phyloP scores from a whole-genome alignment of 306 rosid species.

The Vigna nakashimae region DNA sequence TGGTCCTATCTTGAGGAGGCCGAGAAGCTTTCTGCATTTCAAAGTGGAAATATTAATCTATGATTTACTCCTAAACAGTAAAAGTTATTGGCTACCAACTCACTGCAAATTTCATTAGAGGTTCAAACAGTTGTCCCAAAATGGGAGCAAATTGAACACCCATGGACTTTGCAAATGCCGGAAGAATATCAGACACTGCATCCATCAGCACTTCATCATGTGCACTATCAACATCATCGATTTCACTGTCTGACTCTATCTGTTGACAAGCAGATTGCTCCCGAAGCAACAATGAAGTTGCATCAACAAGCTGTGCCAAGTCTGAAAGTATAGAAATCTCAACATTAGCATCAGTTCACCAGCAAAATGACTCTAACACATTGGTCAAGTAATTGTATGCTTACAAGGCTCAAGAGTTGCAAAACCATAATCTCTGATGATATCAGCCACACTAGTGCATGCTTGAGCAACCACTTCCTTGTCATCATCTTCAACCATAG shows the following conservation, averaged over 20 bases:
- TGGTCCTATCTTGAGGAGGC: slow-evolving; percentile 91
- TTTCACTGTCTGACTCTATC: slow-evolving; percentile 78
- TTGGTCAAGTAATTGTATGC: slow-evolving; percentile 43
- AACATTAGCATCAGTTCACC: slow-evolving; percentile 38
- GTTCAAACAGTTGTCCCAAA: slow-evolving; percentile 85
- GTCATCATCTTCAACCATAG: slow-evolving; percentile 94
- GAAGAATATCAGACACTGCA: slow-evolving; percentile 96
- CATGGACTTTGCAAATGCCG: slow-evolving; percentile 95
- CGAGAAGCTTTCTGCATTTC: slow-evolving; percentile 84
- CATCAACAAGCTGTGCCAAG: slow-evolving; percentile 74
- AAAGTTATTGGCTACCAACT: slow-evolving; percentile 47
- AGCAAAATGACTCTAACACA: slow-evolving; percentile 39
- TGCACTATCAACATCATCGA: slow-evolving; percentile 78
- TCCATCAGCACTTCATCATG: slow-evolving; percentile 98
- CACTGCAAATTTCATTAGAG: slow-evolving; percentile 89
- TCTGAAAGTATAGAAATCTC: slow-evolving; percentile 56
- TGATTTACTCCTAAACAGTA: slow-evolving; percentile 41
- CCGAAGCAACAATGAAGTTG: slow-evolving; percentile 74
- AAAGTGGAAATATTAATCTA: slow-evolving; percentile 44
- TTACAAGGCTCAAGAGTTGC: slow-evolving; percentile 83
- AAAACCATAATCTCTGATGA: slow-evolving; percentile 86
- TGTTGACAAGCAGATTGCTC: slow-evolving; percentile 93
- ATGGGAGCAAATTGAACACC: slow-evolving; percentile 94
- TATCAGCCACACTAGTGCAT: slow-evolving; percentile 85
- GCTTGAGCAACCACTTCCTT: slow-evolving; percentile 98